Evolutionary conservation across 306 rosid species (phyloP), one percentile per base, ranked within the genome.

Genomic region (Quercus bicolor): DNA sequence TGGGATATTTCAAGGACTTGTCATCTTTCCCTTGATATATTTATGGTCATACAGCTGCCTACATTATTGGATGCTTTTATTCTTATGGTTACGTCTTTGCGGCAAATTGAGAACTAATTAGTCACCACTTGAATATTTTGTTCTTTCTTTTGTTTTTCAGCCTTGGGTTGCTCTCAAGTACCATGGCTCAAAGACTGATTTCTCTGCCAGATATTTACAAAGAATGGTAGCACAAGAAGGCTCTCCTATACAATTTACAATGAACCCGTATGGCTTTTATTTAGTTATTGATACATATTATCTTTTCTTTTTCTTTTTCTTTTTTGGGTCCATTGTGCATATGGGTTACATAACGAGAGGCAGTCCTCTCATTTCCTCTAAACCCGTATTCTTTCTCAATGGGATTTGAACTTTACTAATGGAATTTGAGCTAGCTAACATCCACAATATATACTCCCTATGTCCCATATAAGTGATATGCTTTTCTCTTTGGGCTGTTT

Each of bases 141-240:
- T 57, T 18, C 24, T 74, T 75, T 77, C 48, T 53, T 77, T 52
- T 80, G 71, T 69, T 81, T 68, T 84, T 71, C 82, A 95, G 98
- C 16, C 72, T 48, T 95, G 94, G 97, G 80, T 92, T 88, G 87
- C 98, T 76, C 98, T 91, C 55, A 85, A 86, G 90, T 92, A 91
- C 83, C 97, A 95, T 87, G 82, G 91, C 78, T 79, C 89, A 60
- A 88, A 87, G 76, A 89, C 92, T 89, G 98, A 91, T 82, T 78
- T 87, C 61, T 88, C 97, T 1, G 78, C 88, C 78, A 82, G 78
- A 86, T 93, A 91, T 87, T 75, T 88, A 78, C 85, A 74, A 85
- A 91, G 84, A 83, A 91, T 95, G 98, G 82, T 72, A 78, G 83
- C 72, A 24, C 90, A 83, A 72, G 91, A 90, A 69, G 80, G 53